These are phyloP conservation scores for Miamiensis avidus DNA, from an alignment of 169 alveolate species.

Conservation along the genomic window DNA sequence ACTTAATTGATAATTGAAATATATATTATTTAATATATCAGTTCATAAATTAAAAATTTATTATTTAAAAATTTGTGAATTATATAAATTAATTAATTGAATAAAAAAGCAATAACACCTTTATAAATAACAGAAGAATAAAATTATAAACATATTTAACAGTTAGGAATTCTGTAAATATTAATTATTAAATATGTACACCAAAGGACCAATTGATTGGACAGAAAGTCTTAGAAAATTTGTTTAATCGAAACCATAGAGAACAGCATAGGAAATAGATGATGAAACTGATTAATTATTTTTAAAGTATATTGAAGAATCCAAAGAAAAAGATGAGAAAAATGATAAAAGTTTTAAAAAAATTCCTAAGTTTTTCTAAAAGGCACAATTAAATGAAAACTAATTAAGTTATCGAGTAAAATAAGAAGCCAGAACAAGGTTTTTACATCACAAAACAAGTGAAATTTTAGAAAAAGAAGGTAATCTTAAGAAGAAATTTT, in stretches of 20 bases:
- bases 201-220: constrained; percentile 40
- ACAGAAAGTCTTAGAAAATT: constrained; percentile 33
- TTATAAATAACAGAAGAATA: no score
- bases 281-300: constrained; percentile 74
- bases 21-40: no score
- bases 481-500: not conserved
- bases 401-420: constrained; percentile 65
- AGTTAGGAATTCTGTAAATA: no score
- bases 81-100: no score
- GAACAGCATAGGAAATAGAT: constrained; percentile 64
- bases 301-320: constrained; percentile 68
- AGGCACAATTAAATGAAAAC: constrained; percentile 58
- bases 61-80: no score
- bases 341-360: constrained; percentile 66
- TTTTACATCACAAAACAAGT: constrained; percentile 69
- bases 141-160: not conserved
- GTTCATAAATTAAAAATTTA: no score
- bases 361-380: constrained; percentile 75
- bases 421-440: constrained; percentile 76
- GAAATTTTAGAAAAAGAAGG: constrained; percentile 75
- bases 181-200: not conserved
- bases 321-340: constrained; percentile 59
- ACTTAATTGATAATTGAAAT: no score
- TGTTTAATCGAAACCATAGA: constrained; percentile 44
- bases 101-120: no score